Base-by-base conservation (phyloP, 352 stramenopile species). In the Phytophthora aleatoria region DNA sequence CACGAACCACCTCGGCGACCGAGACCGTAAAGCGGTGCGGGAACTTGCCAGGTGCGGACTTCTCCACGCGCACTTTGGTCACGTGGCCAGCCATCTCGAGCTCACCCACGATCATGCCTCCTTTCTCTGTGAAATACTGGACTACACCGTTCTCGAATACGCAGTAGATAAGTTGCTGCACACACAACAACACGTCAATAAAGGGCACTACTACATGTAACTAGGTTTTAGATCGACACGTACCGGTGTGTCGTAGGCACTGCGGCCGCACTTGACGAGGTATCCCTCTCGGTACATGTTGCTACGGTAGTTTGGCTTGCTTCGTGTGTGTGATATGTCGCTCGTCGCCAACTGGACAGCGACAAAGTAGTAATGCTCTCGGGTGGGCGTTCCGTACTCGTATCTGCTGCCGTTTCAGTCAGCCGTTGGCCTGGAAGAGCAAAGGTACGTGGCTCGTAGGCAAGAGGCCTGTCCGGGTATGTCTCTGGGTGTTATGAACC, bases 271-370 rank as follows among this genome's bases (percentile, higher is more conserved):
- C 62, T 87, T 84, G 63, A 92, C 72, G 55, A 94, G 71, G 50
- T 90, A 94, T 55, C 85, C 85, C 62, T 94, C 85, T 61, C 85
- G 76, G 64, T 94, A 94, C 85, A 94, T 94, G 50, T 9, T 60
- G 38, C 27, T 50, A 36, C 28, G 44, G 45, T 44, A 31, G 16
- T 47, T 48, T 9, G 9, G 10, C 3, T 26, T 4, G 13, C 39
- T 45, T 11, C 15, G 13, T 45, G 12, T 20, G 39, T 38, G 45
- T 38, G 45, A 52, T 52, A 38, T 48, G 50, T 56, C 43, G 44
- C 45, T 50, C 31, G 8, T 49, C 39, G 54, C 42, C 43, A 53
- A 69, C 53, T 67, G 51, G 64, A 57, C 60, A 36, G 10, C 6
- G 31, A 33, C 20, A 58, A 47, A 15, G 12, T 24, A 42, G 44